A percentile compares a stretch with the other conserved stretches of the same genome.
Conservation (phyloP, 345 rosid species). For the Excoecaria agallocha region DNA sequence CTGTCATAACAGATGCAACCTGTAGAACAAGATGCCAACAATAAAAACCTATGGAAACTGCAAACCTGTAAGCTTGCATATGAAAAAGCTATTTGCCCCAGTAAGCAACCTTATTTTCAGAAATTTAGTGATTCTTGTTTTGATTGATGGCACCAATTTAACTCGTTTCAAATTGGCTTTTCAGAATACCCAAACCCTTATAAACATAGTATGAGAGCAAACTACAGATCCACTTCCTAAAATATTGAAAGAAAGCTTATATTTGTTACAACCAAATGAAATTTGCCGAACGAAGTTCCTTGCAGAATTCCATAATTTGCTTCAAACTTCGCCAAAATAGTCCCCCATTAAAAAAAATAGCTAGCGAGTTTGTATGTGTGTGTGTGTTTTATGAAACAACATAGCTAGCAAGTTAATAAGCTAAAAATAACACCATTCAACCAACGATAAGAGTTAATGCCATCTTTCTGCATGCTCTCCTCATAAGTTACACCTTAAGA, state of each 20-base stretch:
- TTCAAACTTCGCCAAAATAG: neutral
- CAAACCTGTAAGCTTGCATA: neutral
- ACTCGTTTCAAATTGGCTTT: neutral
- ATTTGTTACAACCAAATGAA: neutral
- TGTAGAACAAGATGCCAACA: conserved; percentile 27
- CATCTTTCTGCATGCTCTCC: neutral
- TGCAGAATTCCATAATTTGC: neutral
- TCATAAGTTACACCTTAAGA: neutral
- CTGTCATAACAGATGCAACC: conserved; percentile 98
- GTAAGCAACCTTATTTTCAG: neutral
- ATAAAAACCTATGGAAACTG: conserved; percentile 5
- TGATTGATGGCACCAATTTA: neutral
- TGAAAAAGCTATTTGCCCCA: neutral
- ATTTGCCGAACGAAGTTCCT: neutral
- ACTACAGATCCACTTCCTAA: neutral
- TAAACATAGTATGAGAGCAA: neutral
- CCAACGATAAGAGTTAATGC: neutral
- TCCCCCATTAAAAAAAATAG: neutral
- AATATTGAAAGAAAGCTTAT: neutral
- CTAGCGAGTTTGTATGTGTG: too few relatives aligned
- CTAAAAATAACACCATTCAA: neutral
- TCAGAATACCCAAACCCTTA: neutral
- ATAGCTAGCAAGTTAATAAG: neutral
- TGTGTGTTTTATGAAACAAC: too few relatives aligned
- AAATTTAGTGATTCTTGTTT: neutral